Evolutionary conservation across 192 early-diverging fungal genomes (phyloP), one percentile per base, ranked within the genome.

Genomic region (Helicostylum pulchrum): DNA sequence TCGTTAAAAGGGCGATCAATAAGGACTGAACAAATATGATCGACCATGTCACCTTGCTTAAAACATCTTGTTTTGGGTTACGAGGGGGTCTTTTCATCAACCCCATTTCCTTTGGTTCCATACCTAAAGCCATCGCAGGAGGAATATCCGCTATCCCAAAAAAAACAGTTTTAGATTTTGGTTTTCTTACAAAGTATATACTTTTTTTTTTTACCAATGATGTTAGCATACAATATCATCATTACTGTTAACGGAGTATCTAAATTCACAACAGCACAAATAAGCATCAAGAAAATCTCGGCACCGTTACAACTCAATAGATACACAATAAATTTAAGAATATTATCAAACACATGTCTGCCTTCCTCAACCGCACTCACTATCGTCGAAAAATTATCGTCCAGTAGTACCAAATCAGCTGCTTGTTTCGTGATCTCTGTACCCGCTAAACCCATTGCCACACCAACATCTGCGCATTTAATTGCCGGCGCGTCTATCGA

Each of bases 401-500:
- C 88, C 20, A 90, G 84, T 4, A 97, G 73, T 48, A 99, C 89
- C 68, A 99, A 93, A 68, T 99, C 97, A 4, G 97, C 95, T 15
- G 95, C 95, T 70, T 99, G 95, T 77, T 97, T 99, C 46, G 97
- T 96, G 53, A 99, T 95, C 61, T 99, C 97, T 0, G 95, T 95
- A 44, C 97, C 97, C 20, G 87, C 86, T 61, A 93, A 81, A 54
- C 95, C 95, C 95, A 99, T 99, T 0, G 97, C 95, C 62, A 99
- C 86, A 70, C 97, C 97, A 30, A 99, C 89, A 69, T 97, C 91
- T 9, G 97, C 92, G 49, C 88, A 85, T 70, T 99, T 99, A 70
- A 99, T 94, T n/a, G 95, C 93, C 21, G 95, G 95, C 0, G 94
- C 93, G 75, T 99, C 96, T 83, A 61, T n/a, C n/a, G 17, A 0